A percentile compares a stretch with the other conserved stretches of the same genome.
Evolutionary conservation across 805 yeast genomes (phyloP).

Genomic region (Cyberlindnera xishuangbannaensis): DNA sequence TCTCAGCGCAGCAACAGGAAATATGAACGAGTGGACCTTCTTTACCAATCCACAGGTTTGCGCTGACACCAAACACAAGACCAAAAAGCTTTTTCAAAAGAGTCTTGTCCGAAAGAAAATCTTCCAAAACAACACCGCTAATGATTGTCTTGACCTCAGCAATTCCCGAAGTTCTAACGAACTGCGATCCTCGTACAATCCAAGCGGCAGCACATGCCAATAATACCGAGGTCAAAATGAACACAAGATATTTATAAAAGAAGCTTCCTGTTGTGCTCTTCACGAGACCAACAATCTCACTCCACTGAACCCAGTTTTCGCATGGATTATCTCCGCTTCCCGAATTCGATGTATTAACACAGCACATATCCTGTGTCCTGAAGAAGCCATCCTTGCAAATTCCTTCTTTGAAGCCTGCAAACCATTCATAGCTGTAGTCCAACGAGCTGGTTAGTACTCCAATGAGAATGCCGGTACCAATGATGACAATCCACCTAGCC

Average conservation of each 20-base stretch:
- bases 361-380: constrained; percentile 26
- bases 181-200: constrained; percentile 27
- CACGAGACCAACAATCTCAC: constrained; percentile 16
- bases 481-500: constrained; percentile 42
- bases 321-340: constrained; percentile 15
- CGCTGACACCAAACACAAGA: constrained; percentile 58
- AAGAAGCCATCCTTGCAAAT: constrained; percentile 34
- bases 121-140: constrained; percentile 54
- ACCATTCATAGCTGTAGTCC: constrained; percentile 43
- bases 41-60: constrained; percentile 79
- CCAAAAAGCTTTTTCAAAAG: constrained; percentile 54
- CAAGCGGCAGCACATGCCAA: constrained; percentile 35
- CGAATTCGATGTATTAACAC: constrained; percentile 20
- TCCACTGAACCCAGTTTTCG: not conserved
- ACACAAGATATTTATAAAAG: constrained; percentile 31
- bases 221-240: constrained; percentile 31
- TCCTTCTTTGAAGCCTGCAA: constrained; percentile 50
- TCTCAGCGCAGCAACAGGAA: constrained; percentile 51
- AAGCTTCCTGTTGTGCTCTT: constrained; percentile 25
- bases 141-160: constrained; percentile 66
- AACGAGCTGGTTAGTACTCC: constrained; percentile 45
- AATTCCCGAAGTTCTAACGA: constrained; percentile 56
- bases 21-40: constrained; percentile 87
- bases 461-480: constrained; percentile 38
- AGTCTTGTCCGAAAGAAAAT: constrained; percentile 46